Percentiles rank a stretch among this genome's conserved stretches.
Evolutionary conservation across 2,329 filamentous ascomycete genomes (phyloP).

Genomic region (Blastomyces emzantsi): DNA sequence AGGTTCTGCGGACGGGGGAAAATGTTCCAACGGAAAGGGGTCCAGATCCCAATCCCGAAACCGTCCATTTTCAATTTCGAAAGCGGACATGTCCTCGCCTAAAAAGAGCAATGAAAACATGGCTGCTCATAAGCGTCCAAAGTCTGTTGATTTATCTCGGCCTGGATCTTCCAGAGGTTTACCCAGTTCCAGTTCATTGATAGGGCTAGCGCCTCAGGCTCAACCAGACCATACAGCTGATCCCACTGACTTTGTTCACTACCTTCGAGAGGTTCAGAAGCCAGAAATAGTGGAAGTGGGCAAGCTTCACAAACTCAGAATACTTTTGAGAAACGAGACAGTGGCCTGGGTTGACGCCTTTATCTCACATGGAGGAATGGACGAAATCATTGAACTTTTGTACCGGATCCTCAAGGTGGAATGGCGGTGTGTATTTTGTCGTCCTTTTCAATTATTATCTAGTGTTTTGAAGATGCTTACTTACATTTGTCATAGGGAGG

Average conservation of each 20-base stretch:
- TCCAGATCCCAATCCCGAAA: slow-evolving; percentile 50
- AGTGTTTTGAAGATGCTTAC: slow-evolving; percentile 10
- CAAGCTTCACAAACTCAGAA: slow-evolving; percentile 82
- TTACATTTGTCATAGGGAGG: slow-evolving; percentile 56
- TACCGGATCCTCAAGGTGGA: slow-evolving; percentile 92
- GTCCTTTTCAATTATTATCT: not conserved
- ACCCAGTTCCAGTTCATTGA: slow-evolving; percentile 47
- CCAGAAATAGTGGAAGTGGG: slow-evolving; percentile 85
- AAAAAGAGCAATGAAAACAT: slow-evolving; percentile 64
- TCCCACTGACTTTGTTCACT: slow-evolving; percentile 76
- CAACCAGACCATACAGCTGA: slow-evolving; percentile 60
- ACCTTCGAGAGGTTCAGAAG: slow-evolving; percentile 70
- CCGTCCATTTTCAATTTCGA: slow-evolving; percentile 69
- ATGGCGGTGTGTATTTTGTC: slow-evolving; percentile 62
- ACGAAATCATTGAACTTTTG: slow-evolving; percentile 75
- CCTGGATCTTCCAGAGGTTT: slow-evolving; percentile 50
- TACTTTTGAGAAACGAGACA: slow-evolving; percentile 86
- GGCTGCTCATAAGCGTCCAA: slow-evolving; percentile 58
- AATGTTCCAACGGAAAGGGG: slow-evolving; percentile 28
- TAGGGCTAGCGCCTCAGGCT: slow-evolving; percentile 45
- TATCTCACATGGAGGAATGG: slow-evolving; percentile 81
- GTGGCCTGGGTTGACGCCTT: slow-evolving; percentile 93
- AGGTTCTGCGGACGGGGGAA: not conserved
- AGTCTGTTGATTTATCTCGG: slow-evolving; percentile 61
- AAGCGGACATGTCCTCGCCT: slow-evolving; percentile 54